Evolutionary conservation across 495 filamentous ascomycete genomes (phyloP), one percentile per base, ranked within the genome.

Genomic region (Podospora anserina): DNA sequence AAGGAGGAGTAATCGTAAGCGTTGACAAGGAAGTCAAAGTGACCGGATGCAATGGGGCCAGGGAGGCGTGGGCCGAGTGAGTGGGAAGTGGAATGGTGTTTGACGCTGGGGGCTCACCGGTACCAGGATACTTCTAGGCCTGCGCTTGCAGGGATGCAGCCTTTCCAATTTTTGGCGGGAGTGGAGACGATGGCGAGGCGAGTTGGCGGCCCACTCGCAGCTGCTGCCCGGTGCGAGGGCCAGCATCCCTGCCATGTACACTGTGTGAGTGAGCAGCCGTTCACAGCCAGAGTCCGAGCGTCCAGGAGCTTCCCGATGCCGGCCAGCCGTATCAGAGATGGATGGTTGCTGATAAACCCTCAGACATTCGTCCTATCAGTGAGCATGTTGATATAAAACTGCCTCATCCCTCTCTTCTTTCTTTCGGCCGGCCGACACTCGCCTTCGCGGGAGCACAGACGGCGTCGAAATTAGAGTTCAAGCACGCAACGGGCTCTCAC

Each of bases 111-210:
- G 27, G 61, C 30, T 20, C 13, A 32, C 28, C 27, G 16, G 61
- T 69, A 63, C 64, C 56, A 32, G 60, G 66, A 55, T 55, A 63
- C 66, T 63, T 66, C 57, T 57, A 53, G 60, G 69, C 65, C 66
- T 63, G 59, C 69, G 58, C 13, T 64, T 67, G 70, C 70, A 71
- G 23, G 64, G 60, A 19, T 66, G 55, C 63, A 32, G 60, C 70
- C 58, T 69, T 65, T 68, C 64, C 64, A 66, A 30, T 64, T 49
- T 63, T 61, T 20, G 60, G 55, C 53, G 53, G 44, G 61, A 66
- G 67, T 65, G 70, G 70, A 65, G 30, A 61, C 53, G 64, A 71
- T 69, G 70, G 63, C 59, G 60, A 66, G 64, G 55, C 55, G 60
- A 66, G 63, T 49, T 49, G 39, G 39, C 39, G 39, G 39, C 39